Evolutionary conservation across 345 rosid species (phyloP).

Genomic region (Rhodomyrtus tomentosa): DNA sequence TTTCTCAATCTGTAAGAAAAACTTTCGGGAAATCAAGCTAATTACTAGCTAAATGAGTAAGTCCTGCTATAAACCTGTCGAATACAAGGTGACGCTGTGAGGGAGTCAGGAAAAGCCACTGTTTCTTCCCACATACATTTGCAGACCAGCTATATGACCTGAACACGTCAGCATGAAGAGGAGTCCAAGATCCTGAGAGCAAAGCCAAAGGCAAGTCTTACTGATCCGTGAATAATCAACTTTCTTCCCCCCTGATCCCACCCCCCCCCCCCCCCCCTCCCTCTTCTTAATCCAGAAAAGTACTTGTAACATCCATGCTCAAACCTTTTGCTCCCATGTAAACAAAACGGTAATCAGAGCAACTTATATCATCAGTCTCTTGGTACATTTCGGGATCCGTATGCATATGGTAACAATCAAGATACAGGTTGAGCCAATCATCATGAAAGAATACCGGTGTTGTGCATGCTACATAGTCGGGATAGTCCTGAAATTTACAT

Average conservation of each 20-base stretch:
- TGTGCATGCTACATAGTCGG: slow-evolving; percentile 57
- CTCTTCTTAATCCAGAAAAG: background rate
- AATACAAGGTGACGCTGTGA: slow-evolving; percentile 57
- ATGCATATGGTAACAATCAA: slow-evolving; percentile 65
- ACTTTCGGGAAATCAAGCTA: background rate
- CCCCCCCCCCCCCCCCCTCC: background rate
- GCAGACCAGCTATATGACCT: slow-evolving; percentile 97
- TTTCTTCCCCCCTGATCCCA: background rate
- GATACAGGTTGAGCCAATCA: slow-evolving; percentile 91
- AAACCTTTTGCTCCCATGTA: slow-evolving; percentile 94
- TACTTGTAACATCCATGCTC: slow-evolving; percentile 6
- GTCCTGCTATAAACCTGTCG: slow-evolving; percentile 45
- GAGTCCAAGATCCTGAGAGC: slow-evolving; percentile 87
- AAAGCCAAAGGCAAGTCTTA: slow-evolving; percentile 1
- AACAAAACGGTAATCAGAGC: slow-evolving; percentile 94
- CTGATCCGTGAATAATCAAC: background rate
- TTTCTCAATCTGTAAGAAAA: background rate
- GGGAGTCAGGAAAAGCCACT: slow-evolving; percentile 72
- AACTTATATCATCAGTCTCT: slow-evolving; percentile 50
- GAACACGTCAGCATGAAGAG: slow-evolving; percentile 95
- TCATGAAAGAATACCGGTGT: slow-evolving; percentile 56
- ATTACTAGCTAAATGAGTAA: background rate
- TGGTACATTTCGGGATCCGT: slow-evolving; percentile 29
- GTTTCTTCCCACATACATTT: slow-evolving; percentile 81
- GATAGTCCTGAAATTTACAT: slow-evolving; percentile 66